Base-by-base conservation (phyloP, 2,329 filamentous ascomycete genomes). In the Penicillium italicum region DNA sequence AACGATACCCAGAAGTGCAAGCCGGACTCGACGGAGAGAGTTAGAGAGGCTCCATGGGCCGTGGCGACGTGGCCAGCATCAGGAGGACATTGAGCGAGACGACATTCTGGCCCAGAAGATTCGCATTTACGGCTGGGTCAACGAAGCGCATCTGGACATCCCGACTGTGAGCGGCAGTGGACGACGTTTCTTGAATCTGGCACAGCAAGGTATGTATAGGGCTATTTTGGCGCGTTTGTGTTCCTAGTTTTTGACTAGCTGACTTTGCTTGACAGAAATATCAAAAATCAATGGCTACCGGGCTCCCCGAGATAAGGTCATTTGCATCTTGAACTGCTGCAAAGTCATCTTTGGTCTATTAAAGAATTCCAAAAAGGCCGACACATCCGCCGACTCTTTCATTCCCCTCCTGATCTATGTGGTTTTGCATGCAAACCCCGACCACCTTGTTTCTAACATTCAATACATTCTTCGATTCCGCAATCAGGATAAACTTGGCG, bases 311-410 rank as follows among this genome's bases (percentile, higher is more conserved):
- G 94, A 99, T 78, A 99, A 99, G 75, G 94, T 99, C 53, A 97
- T 99, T 47, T 99, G 94, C 73, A 91, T 97, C 43, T 78, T 99
- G 53, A 99, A 99, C 75, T 97, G 92, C 77, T 99, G 94, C 83
- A 99, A 99, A 76, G 95, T 99, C 60, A 97, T 99, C 61, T 97
- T 99, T 74, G 94, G 89, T 18, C 85, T 96, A 46, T 79, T 99
- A 50, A 92, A 93, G 63, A 95, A 97, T 70, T 86, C 90, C 50
- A 95, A 96, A 74, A 89, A 88, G 53, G 73, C 71, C 1, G 94
- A 99, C 71, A 93, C 92, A 22, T 97, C 93, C 1, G 94, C 94
- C 12, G 94, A 99, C 75, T 91, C 93, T 0, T 99, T 99, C 66
- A 91, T 97, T 77, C 89, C 94, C 5, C 81, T 97, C 28, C 81